Percentiles rank a stretch among this genome's conserved stretches.
These are phyloP conservation scores for Kandelia obovata DNA, from an alignment of 345 rosid species.

Conservation along the genomic window DNA sequence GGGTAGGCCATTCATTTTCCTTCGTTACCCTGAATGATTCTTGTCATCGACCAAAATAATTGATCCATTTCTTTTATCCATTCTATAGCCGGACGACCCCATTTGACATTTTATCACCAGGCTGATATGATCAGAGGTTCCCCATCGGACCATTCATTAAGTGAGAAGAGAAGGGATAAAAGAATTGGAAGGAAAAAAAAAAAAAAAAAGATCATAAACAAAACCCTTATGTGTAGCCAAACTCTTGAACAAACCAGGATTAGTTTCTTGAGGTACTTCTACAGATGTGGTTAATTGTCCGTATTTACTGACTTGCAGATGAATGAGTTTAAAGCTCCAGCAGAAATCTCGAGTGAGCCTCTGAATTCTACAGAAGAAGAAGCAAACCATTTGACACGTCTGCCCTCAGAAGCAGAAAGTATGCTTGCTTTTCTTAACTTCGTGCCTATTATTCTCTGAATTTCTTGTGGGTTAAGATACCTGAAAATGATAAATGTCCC, in stretches of 20 bases:
- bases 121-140: too few species aligned
- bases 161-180: too few species aligned
- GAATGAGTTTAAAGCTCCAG: conserved; percentile 29
- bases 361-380: conserved; percentile 16
- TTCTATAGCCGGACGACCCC: not conserved
- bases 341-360: conserved; percentile 11
- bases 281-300: not conserved
- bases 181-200: too few species aligned
- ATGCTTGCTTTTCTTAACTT: not conserved
- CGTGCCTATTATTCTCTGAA: too few species aligned
- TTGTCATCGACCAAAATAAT: not conserved
- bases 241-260: too few species aligned
- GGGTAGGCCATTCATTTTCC: conserved; percentile 39
- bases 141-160: too few species aligned
- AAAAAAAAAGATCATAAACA: too few species aligned
- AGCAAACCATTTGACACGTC: not conserved
- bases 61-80: not conserved
- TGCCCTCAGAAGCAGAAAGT: conserved; percentile 34
- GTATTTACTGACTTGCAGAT: conserved; percentile 31
- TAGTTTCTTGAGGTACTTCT: too few species aligned
- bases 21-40: not conserved
- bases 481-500: not conserved
- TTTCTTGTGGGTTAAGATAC: too few species aligned
- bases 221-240: too few species aligned
- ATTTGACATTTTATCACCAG: too few species aligned